phyloP scores from a whole-genome alignment of 192 early-diverging fungal genomes.

The Mortierella hygrophila region DNA sequence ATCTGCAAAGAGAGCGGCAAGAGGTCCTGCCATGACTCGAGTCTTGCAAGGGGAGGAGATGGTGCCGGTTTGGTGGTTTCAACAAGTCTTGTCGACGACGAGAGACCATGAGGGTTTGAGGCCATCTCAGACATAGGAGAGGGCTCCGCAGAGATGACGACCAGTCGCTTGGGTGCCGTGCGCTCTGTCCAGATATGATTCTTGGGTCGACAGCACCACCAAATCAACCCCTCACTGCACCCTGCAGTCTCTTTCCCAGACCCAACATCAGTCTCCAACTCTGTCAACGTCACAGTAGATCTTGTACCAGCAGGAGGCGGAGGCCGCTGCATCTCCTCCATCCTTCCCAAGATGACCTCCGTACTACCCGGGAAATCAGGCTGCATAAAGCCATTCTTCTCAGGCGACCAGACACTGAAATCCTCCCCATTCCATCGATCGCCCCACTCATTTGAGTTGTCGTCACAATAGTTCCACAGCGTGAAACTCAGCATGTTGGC shows the following conservation, averaged over 20 bases:
- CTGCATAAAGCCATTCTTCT: constrained; percentile 10
- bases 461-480: constrained; percentile 67
- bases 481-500: constrained; percentile 59
- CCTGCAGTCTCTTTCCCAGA: constrained; percentile 24
- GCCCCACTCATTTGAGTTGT: constrained; percentile 61
- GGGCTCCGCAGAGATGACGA: constrained; percentile 31
- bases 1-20: constrained; percentile 38
- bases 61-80: background rate
- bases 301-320: background rate
- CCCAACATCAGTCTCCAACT: constrained; percentile 7
- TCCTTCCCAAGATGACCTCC: background rate
- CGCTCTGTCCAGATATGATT: constrained; percentile 42
- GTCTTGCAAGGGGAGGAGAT: background rate
- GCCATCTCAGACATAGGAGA: background rate
- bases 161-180: constrained; percentile 26
- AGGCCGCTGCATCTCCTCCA: background rate
- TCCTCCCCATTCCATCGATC: constrained; percentile 72
- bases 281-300: constrained; percentile 2
- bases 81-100: background rate
- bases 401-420: constrained; percentile 59
- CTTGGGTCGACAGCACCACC: constrained; percentile 45
- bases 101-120: background rate
- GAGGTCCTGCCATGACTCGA: constrained; percentile 38
- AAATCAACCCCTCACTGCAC: constrained; percentile 33
- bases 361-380: constrained; percentile 10